These are phyloP conservation scores for Begonia fuchsioides DNA, from an alignment of 306 rosid genomes.

Conservation along the genomic window DNA sequence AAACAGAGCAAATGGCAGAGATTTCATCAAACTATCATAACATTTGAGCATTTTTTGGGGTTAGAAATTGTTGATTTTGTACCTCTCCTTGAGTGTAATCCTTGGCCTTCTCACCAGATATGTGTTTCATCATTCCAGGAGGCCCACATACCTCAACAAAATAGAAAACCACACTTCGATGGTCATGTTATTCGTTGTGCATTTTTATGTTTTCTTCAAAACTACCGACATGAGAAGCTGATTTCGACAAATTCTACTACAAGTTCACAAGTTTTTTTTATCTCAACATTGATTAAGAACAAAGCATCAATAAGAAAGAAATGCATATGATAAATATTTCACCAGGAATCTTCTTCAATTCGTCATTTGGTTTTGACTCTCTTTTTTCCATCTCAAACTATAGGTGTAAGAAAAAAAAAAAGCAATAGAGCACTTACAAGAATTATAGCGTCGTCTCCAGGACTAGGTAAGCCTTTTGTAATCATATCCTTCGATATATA, in stretches of 20 bases:
- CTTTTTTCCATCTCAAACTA: too few species aligned
- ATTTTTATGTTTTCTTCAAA: too few species aligned
- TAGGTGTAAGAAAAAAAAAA: too few species aligned
- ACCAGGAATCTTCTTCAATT: too few species aligned
- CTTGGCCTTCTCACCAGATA: conserved; percentile 85
- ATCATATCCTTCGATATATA: conserved; percentile 70
- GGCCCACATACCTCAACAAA: conserved; percentile 86
- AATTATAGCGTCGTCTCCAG: conserved; percentile 58
- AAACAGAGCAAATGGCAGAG: conserved; percentile 11
- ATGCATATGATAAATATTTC: too few species aligned
- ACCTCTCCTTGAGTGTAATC: conserved; percentile 98
- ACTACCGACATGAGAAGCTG: too few species aligned
- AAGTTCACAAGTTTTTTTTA: too few species aligned
- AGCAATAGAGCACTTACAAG: conserved; percentile 48
- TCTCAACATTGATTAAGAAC: too few species aligned
- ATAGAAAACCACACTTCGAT: neutral
- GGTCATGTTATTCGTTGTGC: too few species aligned
- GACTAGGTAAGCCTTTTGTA: conserved; percentile 76
- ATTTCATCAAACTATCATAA: neutral
- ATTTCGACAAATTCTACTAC: too few species aligned
- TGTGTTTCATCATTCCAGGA: conserved; percentile 82
- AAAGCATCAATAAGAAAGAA: too few species aligned
- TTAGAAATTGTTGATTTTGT: conserved; percentile 1
- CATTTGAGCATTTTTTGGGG: neutral
- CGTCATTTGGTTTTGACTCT: too few species aligned